These are phyloP conservation scores for Lipomyces anomalus DNA, from an alignment of 805 yeast genomes.

Conservation along the genomic window DNA sequence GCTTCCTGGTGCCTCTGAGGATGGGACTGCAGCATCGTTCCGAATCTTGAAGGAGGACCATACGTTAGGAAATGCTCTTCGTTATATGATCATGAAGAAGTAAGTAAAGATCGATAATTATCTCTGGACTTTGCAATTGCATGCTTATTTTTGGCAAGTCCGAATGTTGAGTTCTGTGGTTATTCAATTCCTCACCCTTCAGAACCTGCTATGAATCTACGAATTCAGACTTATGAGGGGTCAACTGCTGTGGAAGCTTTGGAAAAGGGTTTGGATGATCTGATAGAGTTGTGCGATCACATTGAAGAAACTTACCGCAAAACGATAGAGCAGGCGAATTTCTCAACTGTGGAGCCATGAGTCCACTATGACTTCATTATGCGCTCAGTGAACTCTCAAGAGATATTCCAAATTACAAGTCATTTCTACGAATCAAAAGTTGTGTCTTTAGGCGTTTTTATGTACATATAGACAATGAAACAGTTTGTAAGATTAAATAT, in stretches of 20 bases:
- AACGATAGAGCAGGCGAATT: conserved; percentile 55
- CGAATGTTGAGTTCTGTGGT: conserved; percentile 97
- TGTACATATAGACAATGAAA: too few species aligned
- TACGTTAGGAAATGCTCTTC: conserved; percentile 87
- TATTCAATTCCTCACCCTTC: conserved; percentile 98
- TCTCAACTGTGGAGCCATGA: conserved; percentile 25
- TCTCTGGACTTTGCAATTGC: background rate
- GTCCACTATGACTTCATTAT: background rate
- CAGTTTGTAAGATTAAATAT: too few species aligned
- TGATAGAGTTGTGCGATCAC: conserved; percentile 73
- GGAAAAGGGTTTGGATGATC: conserved; percentile 82
- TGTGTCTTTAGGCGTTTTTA: too few species aligned
- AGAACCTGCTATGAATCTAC: conserved; percentile 77
- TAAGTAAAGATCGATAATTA: conserved; percentile 1
- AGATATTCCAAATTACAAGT: too few species aligned
- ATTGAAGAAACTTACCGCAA: conserved; percentile 75
- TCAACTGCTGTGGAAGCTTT: conserved; percentile 88
- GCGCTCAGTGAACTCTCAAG: too few species aligned
- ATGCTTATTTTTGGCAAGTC: conserved; percentile 34
- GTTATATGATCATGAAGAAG: conserved; percentile 94
- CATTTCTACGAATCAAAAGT: too few species aligned
- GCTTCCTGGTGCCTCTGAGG: conserved; percentile 85
- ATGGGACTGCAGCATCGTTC: conserved; percentile 91
- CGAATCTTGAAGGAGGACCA: conserved; percentile 93
- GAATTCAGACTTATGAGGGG: conserved; percentile 87